phyloP scores from a whole-genome alignment of 2,329 filamentous ascomycete species.

The Byssothecium circinans region DNA sequence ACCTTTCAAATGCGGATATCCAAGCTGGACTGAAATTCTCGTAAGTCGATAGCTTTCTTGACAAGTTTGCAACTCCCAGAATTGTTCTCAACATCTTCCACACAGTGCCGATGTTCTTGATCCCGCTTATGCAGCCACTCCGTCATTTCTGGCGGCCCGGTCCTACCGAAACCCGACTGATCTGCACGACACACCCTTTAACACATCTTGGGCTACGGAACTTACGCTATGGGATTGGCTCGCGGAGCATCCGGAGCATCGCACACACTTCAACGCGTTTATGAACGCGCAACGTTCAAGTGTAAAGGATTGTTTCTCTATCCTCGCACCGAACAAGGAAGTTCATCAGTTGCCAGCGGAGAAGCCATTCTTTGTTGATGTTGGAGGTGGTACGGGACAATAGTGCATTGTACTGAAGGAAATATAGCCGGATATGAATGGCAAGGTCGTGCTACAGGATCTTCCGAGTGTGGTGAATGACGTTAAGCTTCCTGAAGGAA shows the following conservation, averaged over 20 bases:
- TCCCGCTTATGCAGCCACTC: conserved; percentile 1
- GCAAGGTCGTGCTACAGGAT: too few relatives aligned
- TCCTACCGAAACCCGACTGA: conserved; percentile 5
- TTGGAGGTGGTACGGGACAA: too few relatives aligned
- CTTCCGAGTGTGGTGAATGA: too few relatives aligned
- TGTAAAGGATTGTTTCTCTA: too few relatives aligned
- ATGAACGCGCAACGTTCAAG: conserved; percentile 9
- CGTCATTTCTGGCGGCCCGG: conserved; percentile 1
- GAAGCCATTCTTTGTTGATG: too few relatives aligned
- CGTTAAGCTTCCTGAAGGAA: too few relatives aligned
- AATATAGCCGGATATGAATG: too few relatives aligned
- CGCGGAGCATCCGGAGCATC: conserved; percentile 1
- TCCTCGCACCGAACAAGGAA: too few relatives aligned
- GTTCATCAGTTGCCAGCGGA: too few relatives aligned
- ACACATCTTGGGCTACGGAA: conserved; percentile 4
- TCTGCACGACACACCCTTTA: conserved; percentile 2
- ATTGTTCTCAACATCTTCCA: not conserved
- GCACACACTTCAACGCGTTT: conserved; percentile 5
- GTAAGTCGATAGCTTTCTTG: not conserved
- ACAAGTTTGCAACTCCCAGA: too few relatives aligned
- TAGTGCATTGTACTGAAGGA: too few relatives aligned
- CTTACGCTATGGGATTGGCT: conserved; percentile 6
- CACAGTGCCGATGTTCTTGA: conserved; percentile 4
- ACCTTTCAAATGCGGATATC: too few relatives aligned
- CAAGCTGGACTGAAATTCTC: conserved; percentile 5